These are phyloP conservation scores for Ambispora gerdemannii DNA, from an alignment of 192 early-diverging fungal genomes.

Conservation along the genomic window DNA sequence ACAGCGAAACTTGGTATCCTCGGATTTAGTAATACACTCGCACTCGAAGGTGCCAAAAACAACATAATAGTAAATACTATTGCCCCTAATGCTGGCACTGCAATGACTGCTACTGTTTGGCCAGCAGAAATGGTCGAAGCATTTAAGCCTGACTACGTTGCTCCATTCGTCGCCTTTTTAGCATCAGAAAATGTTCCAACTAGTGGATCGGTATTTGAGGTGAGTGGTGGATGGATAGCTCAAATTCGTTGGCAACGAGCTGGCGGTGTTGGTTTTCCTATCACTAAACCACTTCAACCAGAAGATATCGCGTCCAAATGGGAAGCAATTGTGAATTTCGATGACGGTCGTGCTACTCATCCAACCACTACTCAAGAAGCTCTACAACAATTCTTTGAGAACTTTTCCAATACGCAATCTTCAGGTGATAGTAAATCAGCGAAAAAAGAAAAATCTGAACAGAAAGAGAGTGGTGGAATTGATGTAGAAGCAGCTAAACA, in stretches of 20 bases:
- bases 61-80: slow-evolving; percentile 94
- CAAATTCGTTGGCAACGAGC: slow-evolving; percentile 96
- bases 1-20: slow-evolving; percentile 86
- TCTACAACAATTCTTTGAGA: slow-evolving; percentile 77
- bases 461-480: slow-evolving; percentile 51
- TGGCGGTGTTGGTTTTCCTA: slow-evolving; percentile 90
- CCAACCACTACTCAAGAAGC: slow-evolving; percentile 75
- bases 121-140: slow-evolving; percentile 93
- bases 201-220: slow-evolving; percentile 91
- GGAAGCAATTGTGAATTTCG: slow-evolving; percentile 84
- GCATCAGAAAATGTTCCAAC: slow-evolving; percentile 74
- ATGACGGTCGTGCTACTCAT: slow-evolving; percentile 92
- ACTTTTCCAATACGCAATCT: slow-evolving; percentile 64
- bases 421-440: slow-evolving; percentile 29
- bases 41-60: slow-evolving; percentile 84
- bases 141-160: slow-evolving; percentile 95
- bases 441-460: slow-evolving; percentile 38
- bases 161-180: slow-evolving; percentile 89
- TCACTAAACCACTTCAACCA: slow-evolving; percentile 72
- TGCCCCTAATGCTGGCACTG: slow-evolving; percentile 95
- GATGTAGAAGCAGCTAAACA: slow-evolving; percentile 66
- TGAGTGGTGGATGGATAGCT: slow-evolving; percentile 91
- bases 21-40: slow-evolving; percentile 88
- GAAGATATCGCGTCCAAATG: slow-evolving; percentile 83
- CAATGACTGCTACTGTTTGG: slow-evolving; percentile 97